Evolutionary conservation across 1,284 basidiomycete species (phyloP).

Genomic region (Apiotrichum mycotoxinovorans): DNA sequence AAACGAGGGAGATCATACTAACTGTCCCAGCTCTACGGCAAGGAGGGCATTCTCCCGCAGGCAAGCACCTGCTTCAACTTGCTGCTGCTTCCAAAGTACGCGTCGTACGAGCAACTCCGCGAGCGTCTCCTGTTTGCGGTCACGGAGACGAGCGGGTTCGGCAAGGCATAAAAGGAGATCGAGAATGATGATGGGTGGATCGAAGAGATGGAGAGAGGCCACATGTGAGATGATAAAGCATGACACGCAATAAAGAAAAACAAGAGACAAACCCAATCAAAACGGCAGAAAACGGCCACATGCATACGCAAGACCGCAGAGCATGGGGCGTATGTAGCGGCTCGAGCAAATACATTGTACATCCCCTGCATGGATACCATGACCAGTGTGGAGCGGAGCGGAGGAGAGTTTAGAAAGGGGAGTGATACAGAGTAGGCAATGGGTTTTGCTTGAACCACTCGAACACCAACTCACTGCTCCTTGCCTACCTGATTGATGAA

Average conservation of each 20-base stretch:
- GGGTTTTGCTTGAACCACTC: too few species aligned
- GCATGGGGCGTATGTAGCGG: neutral
- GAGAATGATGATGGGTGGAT: neutral
- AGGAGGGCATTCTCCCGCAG: conserved; percentile 48
- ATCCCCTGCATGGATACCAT: conserved; percentile 5
- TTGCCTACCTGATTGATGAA: too few species aligned
- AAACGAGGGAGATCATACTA: conserved; percentile 21
- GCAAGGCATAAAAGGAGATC: conserved; percentile 52
- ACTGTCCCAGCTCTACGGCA: conserved; percentile 55
- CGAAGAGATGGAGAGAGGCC: neutral
- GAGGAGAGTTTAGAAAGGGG: too few species aligned
- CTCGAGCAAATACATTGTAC: neutral
- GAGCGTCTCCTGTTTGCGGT: conserved; percentile 83
- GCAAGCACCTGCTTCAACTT: conserved; percentile 51
- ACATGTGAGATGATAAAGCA: neutral
- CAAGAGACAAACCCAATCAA: too few species aligned
- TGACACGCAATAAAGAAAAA: neutral
- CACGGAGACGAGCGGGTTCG: conserved; percentile 90
- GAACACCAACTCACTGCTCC: too few species aligned
- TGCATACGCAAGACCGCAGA: neutral
- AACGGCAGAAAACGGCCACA: neutral
- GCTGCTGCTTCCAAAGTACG: conserved; percentile 80
- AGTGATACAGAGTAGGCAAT: too few species aligned
- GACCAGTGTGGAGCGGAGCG: neutral
- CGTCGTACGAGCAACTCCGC: conserved; percentile 88